phyloP scores from a whole-genome alignment of 805 yeast species.

The Barnettozyma salicaria region DNA sequence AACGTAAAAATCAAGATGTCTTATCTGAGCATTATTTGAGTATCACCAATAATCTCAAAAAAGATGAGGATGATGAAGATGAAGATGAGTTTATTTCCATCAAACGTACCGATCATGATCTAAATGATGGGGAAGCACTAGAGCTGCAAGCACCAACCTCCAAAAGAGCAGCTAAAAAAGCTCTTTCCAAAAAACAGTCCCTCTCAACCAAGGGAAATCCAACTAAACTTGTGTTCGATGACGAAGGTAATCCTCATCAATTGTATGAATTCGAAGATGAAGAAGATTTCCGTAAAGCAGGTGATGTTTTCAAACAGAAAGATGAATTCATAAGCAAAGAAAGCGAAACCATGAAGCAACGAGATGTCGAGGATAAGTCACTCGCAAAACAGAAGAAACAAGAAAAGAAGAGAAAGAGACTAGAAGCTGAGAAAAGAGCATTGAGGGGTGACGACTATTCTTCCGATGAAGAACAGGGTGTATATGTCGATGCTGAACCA shows the following conservation, averaged over 20 bases:
- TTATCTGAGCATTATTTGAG: slow-evolving; percentile 82
- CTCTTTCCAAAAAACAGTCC: slow-evolving; percentile 78
- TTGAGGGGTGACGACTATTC: slow-evolving; percentile 15
- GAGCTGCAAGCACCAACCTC: slow-evolving; percentile 62
- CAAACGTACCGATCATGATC: slow-evolving; percentile 68
- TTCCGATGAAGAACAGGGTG: slow-evolving; percentile 25
- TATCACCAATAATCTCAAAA: slow-evolving; percentile 45
- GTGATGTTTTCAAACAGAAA: slow-evolving; percentile 66
- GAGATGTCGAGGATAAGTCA: slow-evolving; percentile 73
- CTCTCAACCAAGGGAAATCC: slow-evolving; percentile 58
- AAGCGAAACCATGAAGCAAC: slow-evolving; percentile 56
- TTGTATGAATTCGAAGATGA: slow-evolving; percentile 88
- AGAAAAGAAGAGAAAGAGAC: slow-evolving; percentile 85
- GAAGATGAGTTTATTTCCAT: slow-evolving; percentile 78
- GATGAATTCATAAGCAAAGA: slow-evolving; percentile 61
- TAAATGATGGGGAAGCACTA: slow-evolving; percentile 60
- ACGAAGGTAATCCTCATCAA: slow-evolving; percentile 89
- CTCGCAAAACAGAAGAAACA: slow-evolving; percentile 69
- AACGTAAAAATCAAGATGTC: slow-evolving; percentile 87
- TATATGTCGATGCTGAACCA: slow-evolving; percentile 20
- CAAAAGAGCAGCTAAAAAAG: slow-evolving; percentile 78
- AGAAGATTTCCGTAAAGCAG: slow-evolving; percentile 70
- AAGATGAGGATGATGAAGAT: slow-evolving; percentile 29
- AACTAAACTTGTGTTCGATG: slow-evolving; percentile 81
- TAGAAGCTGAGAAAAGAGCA: slow-evolving; percentile 62